phyloP scores from a whole-genome alignment of 2,329 filamentous ascomycete species.

The Zymoseptoria crescenta region DNA sequence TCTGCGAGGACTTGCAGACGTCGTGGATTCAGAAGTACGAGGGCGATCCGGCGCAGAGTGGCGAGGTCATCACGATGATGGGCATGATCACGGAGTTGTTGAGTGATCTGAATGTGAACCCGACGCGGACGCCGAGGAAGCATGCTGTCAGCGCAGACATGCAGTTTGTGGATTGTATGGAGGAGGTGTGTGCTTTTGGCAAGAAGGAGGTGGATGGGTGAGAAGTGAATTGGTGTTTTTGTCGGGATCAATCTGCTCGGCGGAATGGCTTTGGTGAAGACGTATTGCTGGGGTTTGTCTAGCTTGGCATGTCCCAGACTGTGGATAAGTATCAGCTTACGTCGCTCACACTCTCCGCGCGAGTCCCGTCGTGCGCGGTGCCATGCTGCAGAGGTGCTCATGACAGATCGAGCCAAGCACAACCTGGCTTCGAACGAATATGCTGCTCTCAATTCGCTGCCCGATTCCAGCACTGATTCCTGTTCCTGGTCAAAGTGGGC shows the following conservation, averaged over 20 bases:
- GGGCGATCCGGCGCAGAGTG: conserved; percentile 12
- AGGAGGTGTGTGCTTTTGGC: conserved; percentile 14
- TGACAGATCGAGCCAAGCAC: no score
- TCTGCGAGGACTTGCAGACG: conserved; percentile 24
- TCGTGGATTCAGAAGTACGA: conserved; percentile 20
- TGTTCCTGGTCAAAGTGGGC: no score
- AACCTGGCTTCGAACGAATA: no score
- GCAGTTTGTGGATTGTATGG: conserved; percentile 15
- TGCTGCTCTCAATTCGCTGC: no score
- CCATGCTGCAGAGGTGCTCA: no score
- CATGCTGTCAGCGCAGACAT: conserved; percentile 11
- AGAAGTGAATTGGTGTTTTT: not conserved
- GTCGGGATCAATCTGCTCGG: not conserved
- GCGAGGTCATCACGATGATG: conserved; percentile 19
- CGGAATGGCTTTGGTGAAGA: no score
- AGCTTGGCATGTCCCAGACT: no score
- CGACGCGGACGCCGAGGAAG: conserved; percentile 8
- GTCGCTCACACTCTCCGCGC: no score
- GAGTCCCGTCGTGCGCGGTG: no score
- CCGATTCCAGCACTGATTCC: no score
- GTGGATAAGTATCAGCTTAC: no score
- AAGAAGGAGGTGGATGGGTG: conserved; percentile 5
- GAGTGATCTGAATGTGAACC: conserved; percentile 18
- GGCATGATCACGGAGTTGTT: conserved; percentile 20
- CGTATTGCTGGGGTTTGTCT: no score